Percentiles rank a stretch among this genome's conserved stretches.
Conservation (phyloP, 2,329 filamentous ascomycete genomes). For the Fusarium liriodendri region DNA sequence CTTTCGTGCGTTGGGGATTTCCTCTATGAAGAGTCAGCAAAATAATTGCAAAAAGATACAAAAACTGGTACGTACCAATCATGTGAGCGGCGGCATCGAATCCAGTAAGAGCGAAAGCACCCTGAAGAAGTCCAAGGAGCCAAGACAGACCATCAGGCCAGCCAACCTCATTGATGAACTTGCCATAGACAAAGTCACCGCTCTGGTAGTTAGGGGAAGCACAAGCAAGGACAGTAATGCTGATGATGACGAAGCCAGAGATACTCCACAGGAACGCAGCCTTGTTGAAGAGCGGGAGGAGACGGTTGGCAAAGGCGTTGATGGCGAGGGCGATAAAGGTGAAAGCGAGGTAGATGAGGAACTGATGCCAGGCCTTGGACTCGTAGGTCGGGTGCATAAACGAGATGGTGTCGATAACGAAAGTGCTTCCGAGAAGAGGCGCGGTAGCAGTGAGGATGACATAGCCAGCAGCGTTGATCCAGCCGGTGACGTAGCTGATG, state of each 20-base stretch:
- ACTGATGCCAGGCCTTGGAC: conserved; percentile 75
- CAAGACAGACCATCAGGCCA: conserved; percentile 76
- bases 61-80: conserved; percentile 14
- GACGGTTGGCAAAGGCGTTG: conserved; percentile 69
- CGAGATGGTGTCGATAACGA: conserved; percentile 73
- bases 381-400: conserved; percentile 69
- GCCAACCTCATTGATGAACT: conserved; percentile 75
- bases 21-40: conserved; percentile 49
- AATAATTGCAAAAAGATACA: not conserved
- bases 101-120: conserved; percentile 60
- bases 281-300: conserved; percentile 75
- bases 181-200: conserved; percentile 72
- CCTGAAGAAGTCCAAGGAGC: conserved; percentile 65
- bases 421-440: conserved; percentile 73
- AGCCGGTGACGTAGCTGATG: conserved; percentile 77
- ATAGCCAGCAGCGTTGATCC: conserved; percentile 80
- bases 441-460: conserved; percentile 76
- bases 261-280: conserved; percentile 79
- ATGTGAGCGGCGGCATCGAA: conserved; percentile 62
- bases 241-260: conserved; percentile 75
- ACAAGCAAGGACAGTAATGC: conserved; percentile 75
- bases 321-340: conserved; percentile 70
- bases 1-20: conserved; percentile 67
- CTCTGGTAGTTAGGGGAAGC: conserved; percentile 73
- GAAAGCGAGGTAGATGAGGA: conserved; percentile 76